phyloP scores from a whole-genome alignment of 345 rosid genomes.

The Isatis tinctoria region DNA sequence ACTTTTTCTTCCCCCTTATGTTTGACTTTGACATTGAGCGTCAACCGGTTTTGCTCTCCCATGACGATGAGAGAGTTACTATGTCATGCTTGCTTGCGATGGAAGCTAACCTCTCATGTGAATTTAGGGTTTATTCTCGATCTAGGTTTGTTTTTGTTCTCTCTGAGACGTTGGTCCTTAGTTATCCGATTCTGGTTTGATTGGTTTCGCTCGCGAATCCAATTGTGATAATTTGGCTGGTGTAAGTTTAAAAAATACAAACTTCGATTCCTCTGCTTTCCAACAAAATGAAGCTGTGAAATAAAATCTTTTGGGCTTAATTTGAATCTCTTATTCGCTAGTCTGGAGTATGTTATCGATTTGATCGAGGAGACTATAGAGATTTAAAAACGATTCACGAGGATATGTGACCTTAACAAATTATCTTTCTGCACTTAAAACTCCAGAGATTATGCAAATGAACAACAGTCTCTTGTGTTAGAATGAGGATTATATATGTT shows the following conservation, averaged over 20 bases:
- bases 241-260: neutral
- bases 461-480: neutral
- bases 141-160: neutral
- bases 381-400: neutral
- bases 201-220: neutral
- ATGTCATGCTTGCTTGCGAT: constrained; percentile 8
- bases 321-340: neutral
- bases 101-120: neutral
- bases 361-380: neutral
- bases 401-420: neutral
- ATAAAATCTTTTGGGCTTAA: neutral
- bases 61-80: neutral
- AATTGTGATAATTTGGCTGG: neutral
- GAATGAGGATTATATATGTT: neutral
- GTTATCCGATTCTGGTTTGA: neutral
- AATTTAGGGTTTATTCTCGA: neutral
- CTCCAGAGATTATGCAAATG: neutral
- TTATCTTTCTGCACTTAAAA: neutral
- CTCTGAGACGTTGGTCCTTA: neutral
- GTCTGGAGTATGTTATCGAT: neutral
- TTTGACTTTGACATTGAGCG: neutral
- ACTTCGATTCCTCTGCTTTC: constrained; percentile 5
- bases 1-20: neutral
- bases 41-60: neutral
- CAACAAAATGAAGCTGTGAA: neutral